Percentiles rank a stretch among this genome's conserved stretches.
Conservation (phyloP, 768 basidiomycete genomes). For the Phanerodontia chrysosporium region DNA sequence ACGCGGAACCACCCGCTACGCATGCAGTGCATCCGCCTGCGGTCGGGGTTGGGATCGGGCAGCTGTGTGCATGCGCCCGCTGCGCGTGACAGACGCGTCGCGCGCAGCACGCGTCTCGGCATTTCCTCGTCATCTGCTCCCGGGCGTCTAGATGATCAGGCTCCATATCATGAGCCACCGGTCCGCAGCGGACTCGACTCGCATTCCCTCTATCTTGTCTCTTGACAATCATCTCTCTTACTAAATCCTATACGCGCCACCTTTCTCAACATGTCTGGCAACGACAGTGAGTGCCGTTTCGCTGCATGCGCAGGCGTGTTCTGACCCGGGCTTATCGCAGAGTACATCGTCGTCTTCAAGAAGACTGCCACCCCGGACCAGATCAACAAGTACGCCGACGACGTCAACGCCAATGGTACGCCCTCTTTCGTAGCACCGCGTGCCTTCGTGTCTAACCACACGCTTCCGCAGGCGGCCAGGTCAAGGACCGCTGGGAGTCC, state of each 20-base stretch:
- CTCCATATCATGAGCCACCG: background rate
- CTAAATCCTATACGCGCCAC: background rate
- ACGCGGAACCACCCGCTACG: no score
- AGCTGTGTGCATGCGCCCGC: background rate
- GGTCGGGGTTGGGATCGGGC: no score
- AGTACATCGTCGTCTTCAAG: constrained; percentile 57
- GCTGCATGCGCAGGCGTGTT: no score
- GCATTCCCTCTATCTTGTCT: background rate
- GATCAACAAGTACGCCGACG: constrained; percentile 36
- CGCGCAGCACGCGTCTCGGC: background rate
- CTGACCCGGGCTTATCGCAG: constrained; percentile 24
- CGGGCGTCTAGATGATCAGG: background rate
- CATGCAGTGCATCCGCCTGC: no score
- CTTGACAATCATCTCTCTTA: background rate
- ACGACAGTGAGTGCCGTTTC: no score
- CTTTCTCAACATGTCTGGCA: constrained; percentile 3
- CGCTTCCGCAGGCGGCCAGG: constrained; percentile 35
- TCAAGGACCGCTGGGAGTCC: constrained; percentile 32
- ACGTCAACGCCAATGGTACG: constrained; percentile 37
- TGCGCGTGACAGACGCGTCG: background rate
- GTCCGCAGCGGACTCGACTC: background rate
- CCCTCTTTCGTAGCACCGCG: background rate
- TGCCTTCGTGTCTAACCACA: background rate
- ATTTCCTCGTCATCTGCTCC: background rate
- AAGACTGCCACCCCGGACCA: constrained; percentile 34